Conservation (phyloP, 306 rosid species). For the Lathyrus tuberosus region DNA sequence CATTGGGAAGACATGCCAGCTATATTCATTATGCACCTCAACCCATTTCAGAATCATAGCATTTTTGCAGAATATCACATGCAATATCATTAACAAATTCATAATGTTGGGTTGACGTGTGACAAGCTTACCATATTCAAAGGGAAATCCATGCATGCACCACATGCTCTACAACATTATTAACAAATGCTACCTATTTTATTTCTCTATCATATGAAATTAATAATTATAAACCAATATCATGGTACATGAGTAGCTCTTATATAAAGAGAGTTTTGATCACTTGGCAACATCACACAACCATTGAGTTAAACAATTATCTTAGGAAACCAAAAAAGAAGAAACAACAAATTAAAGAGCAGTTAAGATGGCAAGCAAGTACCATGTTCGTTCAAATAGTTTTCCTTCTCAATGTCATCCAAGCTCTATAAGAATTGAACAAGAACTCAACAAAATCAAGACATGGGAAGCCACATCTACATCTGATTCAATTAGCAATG, state of each 20-base stretch:
- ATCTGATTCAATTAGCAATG: conserved; percentile 44
- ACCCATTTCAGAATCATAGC: background rate
- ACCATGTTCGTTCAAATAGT: conserved; percentile 62
- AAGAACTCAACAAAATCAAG: conserved; percentile 53
- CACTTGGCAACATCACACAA: conserved; percentile 17
- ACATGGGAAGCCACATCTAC: conserved; percentile 50
- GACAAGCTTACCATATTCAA: conserved; percentile 43
- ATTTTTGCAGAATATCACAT: conserved; percentile 27
- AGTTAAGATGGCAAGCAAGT: conserved; percentile 45
- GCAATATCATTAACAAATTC: conserved; percentile 5
- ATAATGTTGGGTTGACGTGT: conserved; percentile 42
- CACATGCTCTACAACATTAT: conserved; percentile 50
- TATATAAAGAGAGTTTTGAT: conserved; percentile 33
- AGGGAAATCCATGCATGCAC: conserved; percentile 38
- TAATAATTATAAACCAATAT: background rate
- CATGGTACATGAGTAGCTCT: background rate
- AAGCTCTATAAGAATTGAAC: conserved; percentile 47
- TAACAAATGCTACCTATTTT: conserved; percentile 1
- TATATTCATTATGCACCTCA: conserved; percentile 21
- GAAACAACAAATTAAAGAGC: conserved; percentile 9
- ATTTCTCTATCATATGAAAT: background rate
- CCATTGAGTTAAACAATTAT: background rate
- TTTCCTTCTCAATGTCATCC: conserved; percentile 75
- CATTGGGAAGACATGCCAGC: conserved; percentile 28
- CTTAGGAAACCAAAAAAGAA: background rate